Conservation (phyloP, 768 basidiomycete genomes). For the Jaapia argillacea region DNA sequence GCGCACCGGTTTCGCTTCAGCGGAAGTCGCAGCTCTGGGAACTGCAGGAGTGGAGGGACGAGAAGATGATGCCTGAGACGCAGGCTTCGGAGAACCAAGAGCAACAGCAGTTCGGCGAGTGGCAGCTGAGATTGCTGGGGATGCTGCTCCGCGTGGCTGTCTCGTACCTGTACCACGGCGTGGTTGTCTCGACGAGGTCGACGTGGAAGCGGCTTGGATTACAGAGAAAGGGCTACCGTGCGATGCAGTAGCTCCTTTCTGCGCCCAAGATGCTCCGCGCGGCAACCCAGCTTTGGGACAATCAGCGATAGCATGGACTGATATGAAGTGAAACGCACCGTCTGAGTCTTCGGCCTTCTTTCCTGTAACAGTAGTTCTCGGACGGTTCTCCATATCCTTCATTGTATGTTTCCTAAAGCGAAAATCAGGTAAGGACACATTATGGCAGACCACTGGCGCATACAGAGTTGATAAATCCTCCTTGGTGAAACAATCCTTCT, state of each 20-base stretch:
- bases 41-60: constrained; percentile 49
- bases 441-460: constrained; percentile 17
- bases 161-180: not conserved
- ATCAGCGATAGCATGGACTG: constrained; percentile 5
- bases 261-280: constrained; percentile 38
- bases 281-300: constrained; percentile 41
- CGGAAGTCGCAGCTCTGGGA: constrained; percentile 34
- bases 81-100: constrained; percentile 27
- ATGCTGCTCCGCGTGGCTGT: not conserved
- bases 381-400: constrained; percentile 74
- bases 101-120: constrained; percentile 6
- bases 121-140: constrained; percentile 2
- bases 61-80: constrained; percentile 41
- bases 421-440: constrained; percentile 5
- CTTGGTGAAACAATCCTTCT: constrained; percentile 95
- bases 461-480: constrained; percentile 92
- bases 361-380: constrained; percentile 32
- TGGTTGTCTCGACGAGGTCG: not conserved
- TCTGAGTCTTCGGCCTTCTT: constrained; percentile 58
- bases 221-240: constrained; percentile 17
- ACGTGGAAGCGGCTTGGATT: constrained; percentile 2
- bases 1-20: constrained; percentile 28
- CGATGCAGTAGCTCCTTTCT: constrained; percentile 18
- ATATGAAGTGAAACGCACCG: constrained; percentile 21
- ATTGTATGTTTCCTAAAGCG: constrained; percentile 76